Base-by-base conservation (phyloP, 371 early-diverging fungal species). In the Blakeslea trispora region DNA sequence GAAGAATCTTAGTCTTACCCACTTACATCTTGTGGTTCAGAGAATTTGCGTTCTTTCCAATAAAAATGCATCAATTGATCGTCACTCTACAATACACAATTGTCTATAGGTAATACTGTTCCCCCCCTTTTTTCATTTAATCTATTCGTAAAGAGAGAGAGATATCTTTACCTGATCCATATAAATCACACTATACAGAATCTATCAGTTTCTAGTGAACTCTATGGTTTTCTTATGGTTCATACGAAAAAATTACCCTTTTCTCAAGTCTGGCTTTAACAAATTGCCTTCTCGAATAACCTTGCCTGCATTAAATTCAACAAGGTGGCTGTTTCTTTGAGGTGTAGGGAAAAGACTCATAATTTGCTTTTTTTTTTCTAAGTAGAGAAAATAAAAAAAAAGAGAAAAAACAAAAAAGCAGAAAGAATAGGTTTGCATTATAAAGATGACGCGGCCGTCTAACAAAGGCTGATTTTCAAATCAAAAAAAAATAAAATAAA, bases 251-350 rank as follows among this genome's bases (percentile, higher is more conserved):
- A 19, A 22, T 23, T 75, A 87, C 78, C 92, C 92, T 62, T 86
- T 87, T 44, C 89, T 80, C 15, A 82, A 57, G 61, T 92, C 92
- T 18, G 92, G 88, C 34, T 80, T 72, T 19, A 92, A 73, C 68
- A 70, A 69, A 15, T 74, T 72, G 43, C 86, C 90, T 40, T 89
- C 89, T 44, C 86, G 77, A 61, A 83, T 75, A 64, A 85, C 81
- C 59, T 87, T 83, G 17, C 92, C 92, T 8, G 92, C 92, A 58
- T 87, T 89, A 77, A 91, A 91, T 57, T 88, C 81, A 47, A 85
- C 77, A 31, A 61, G 50, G 37, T 61, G 55, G 19, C 47, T 59
- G 34, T 59, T 59, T 59, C 54, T 59, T 53, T 59, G 60, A n/a
- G 60, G 24, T 32, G 60, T 59, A 43, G 60, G 60, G 24, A 59